Evolutionary conservation across 768 basidiomycete species (phyloP), one percentile per base, ranked within the genome.

Genomic region (Nidularia sp.): DNA sequence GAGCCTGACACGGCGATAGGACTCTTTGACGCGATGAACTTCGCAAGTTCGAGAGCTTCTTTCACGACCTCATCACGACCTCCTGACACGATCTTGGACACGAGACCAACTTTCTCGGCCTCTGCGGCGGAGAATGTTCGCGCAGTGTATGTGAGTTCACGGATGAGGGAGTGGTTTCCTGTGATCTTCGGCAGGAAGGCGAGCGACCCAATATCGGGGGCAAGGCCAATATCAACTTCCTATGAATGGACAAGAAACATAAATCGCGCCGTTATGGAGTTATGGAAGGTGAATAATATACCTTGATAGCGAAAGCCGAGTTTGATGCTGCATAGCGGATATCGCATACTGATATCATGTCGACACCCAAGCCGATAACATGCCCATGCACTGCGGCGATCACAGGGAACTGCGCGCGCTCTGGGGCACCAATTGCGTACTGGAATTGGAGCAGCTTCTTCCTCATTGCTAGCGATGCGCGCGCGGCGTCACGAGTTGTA

Each of bases 161-260:
- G 77, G 2, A 83, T 69, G 9, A 88, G 73, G 1, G 86, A 89
- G 31, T 81, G 76, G 67, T 92, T 93, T 0, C 84, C 90, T 0
- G 80, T 78, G 45, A 90, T 75, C 59, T 90, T 90, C 0, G 89
- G 90, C 5, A 95, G 71, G 48, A 85, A 83, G 1, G 93, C 89
- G 5, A 96, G 80, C 0, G 90, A 84, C 0, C 94, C 94, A 39
- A 94, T 84, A 62, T 95, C 93, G 0, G 93, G 86, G 2, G 93
- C 93, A 0, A 96, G 73, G 0, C 89, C 93, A 25, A 93, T 78
- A 61, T 93, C 89, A 2, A 92, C 85, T 75, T 95, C 90, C 90
- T 92, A 60, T 9, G 64, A 60, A 13, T 34, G n/a, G 7, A n/a
- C 8, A 22, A 29, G 25, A 48, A 12, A 34, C 48, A 46, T 47